Evolutionary conservation across 345 rosid genomes (phyloP).

Genomic region (Eucalyptus regnans): DNA sequence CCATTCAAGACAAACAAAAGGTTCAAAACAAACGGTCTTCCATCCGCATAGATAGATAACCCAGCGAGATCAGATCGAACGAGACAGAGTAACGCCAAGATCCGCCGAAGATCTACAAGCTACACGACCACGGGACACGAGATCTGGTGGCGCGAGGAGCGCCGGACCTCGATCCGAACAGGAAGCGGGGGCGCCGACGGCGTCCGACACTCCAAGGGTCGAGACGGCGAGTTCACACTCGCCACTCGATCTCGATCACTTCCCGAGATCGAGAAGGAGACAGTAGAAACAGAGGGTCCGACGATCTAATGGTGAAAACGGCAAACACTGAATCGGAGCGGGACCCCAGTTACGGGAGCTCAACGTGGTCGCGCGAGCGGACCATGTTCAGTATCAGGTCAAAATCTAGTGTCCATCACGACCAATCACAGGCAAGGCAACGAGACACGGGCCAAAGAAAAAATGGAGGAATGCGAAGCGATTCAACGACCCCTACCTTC

Average conservation of each 20-base stretch:
- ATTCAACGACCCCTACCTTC: background rate
- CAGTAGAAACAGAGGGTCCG: background rate
- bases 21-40: background rate
- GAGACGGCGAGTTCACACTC: background rate
- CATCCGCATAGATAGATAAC: background rate
- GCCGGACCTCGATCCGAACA: background rate
- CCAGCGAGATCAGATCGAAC: background rate
- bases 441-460: background rate
- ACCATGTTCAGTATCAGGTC: background rate
- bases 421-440: background rate
- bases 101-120: background rate
- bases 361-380: background rate
- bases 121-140: background rate
- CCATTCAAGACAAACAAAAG: background rate
- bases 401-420: background rate
- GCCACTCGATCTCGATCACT: background rate
- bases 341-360: background rate
- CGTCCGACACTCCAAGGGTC: background rate
- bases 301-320: background rate
- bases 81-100: background rate
- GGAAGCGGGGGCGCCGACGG: background rate
- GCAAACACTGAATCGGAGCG: background rate
- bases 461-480: background rate
- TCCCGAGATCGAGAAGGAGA: background rate
- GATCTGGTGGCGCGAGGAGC: background rate